Conservation (phyloP, 2,329 filamentous ascomycete genomes). For the Thielaviopsis populi region DNA sequence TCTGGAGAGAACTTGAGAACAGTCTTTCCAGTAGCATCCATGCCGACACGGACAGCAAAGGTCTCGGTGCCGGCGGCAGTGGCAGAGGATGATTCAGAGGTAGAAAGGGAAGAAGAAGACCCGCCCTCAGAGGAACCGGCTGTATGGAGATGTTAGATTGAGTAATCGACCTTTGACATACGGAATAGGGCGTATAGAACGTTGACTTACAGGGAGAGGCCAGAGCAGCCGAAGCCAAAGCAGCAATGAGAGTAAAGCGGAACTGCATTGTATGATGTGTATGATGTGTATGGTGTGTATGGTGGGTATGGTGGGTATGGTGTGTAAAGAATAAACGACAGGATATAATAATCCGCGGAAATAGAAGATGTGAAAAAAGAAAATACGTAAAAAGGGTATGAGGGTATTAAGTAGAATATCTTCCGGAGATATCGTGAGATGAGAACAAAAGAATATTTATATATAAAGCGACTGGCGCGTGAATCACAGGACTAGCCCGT, state of each 20-base stretch:
- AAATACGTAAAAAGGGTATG: slow-evolving; percentile 20
- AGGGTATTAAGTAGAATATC: slow-evolving; percentile 20
- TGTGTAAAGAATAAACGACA: neutral
- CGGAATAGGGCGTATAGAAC: neutral
- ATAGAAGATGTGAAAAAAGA: neutral
- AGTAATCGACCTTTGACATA: neutral
- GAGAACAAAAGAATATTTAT: slow-evolving; percentile 3
- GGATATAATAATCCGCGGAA: neutral
- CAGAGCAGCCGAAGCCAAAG: slow-evolving; percentile 30
- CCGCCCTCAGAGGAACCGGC: neutral
- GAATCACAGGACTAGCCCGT: slow-evolving; percentile 34
- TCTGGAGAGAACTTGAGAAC: slow-evolving; percentile 49
- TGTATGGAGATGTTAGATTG: neutral
- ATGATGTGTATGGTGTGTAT: slow-evolving; percentile 22
- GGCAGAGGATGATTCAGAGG: neutral
- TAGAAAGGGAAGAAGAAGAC: neutral
- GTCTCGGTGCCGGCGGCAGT: slow-evolving; percentile 7
- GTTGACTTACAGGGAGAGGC: slow-evolving; percentile 20
- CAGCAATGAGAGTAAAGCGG: slow-evolving; percentile 31
- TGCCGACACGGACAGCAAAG: slow-evolving; percentile 42
- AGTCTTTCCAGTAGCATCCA: slow-evolving; percentile 34
- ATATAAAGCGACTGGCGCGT: slow-evolving; percentile 33
- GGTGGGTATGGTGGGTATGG: slow-evolving; percentile 14
- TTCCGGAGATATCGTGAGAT: neutral
- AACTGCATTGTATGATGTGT: slow-evolving; percentile 45